These are phyloP conservation scores for Fragaria iinumae DNA, from an alignment of 306 rosid genomes.

Conservation along the genomic window DNA sequence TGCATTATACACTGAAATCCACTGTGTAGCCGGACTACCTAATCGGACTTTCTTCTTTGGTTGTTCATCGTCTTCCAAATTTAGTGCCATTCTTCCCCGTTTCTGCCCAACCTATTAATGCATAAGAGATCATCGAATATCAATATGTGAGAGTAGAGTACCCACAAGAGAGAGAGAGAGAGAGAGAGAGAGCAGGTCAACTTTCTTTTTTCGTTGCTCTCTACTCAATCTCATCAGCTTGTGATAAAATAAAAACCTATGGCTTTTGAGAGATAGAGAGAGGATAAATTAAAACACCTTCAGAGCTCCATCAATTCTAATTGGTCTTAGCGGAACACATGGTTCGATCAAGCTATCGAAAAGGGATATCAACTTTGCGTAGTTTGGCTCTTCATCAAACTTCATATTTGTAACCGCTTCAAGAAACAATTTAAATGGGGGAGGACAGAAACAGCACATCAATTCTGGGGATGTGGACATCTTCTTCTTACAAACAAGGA, in stretches of 20 bases:
- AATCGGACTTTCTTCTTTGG: constrained; percentile 91
- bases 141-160: constrained; percentile 15
- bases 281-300: constrained; percentile 45
- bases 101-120: constrained; percentile 80
- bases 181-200: neutral
- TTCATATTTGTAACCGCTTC: constrained; percentile 85
- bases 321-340: constrained; percentile 64
- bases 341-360: constrained; percentile 88
- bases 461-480: constrained; percentile 86
- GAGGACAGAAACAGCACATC: constrained; percentile 89
- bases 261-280: neutral
- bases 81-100: constrained; percentile 72
- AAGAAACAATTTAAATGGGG: constrained; percentile 85
- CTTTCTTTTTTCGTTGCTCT: too few relatives aligned
- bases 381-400: constrained; percentile 95
- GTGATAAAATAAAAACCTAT: too few relatives aligned
- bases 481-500: constrained; percentile 92
- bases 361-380: constrained; percentile 70
- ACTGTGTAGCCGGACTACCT: constrained; percentile 92
- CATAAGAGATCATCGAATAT: constrained; percentile 10
- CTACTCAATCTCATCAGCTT: too few relatives aligned
- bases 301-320: constrained; percentile 89
- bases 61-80: constrained; percentile 87
- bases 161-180: neutral
- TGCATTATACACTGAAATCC: constrained; percentile 96